phyloP scores from a whole-genome alignment of 306 rosid genomes.

The Casuarina glauca region DNA sequence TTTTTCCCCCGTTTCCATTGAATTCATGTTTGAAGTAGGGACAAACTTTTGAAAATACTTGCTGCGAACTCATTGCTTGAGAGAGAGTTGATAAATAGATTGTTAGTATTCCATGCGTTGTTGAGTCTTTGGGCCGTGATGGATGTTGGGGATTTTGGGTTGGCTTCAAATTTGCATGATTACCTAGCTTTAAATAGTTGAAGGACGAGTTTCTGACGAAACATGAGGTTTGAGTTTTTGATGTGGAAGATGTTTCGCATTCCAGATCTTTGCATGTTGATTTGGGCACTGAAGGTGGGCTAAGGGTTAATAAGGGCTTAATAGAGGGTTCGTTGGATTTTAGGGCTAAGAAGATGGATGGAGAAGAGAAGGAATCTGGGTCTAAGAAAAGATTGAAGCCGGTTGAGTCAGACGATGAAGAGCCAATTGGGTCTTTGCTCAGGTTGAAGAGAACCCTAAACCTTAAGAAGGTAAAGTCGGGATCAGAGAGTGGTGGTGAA shows the following conservation, averaged over 20 bases:
- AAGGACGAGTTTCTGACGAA: slow-evolving; percentile 26
- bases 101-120: not conserved
- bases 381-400: slow-evolving; percentile 60
- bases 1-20: slow-evolving; percentile 1
- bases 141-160: slow-evolving; percentile 25
- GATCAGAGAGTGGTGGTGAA: slow-evolving; percentile 36
- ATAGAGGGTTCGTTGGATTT: slow-evolving; percentile 24
- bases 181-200: slow-evolving; percentile 18
- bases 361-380: slow-evolving; percentile 56
- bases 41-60: slow-evolving; percentile 22
- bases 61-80: slow-evolving; percentile 14
- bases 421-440: slow-evolving; percentile 80
- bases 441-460: slow-evolving; percentile 57
- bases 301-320: slow-evolving; percentile 38
- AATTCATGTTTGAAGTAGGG: slow-evolving; percentile 25
- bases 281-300: slow-evolving; percentile 47
- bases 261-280: slow-evolving; percentile 33
- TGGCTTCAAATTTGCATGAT: slow-evolving; percentile 16
- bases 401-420: slow-evolving; percentile 63
- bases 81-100: not conserved
- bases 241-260: slow-evolving; percentile 39
- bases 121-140: slow-evolving; percentile 21
- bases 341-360: slow-evolving; percentile 67
- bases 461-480: slow-evolving; percentile 54
- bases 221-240: slow-evolving; percentile 36